phyloP scores from a whole-genome alignment of 352 stramenopile species.

The Phytopythium chamaehyphon region DNA sequence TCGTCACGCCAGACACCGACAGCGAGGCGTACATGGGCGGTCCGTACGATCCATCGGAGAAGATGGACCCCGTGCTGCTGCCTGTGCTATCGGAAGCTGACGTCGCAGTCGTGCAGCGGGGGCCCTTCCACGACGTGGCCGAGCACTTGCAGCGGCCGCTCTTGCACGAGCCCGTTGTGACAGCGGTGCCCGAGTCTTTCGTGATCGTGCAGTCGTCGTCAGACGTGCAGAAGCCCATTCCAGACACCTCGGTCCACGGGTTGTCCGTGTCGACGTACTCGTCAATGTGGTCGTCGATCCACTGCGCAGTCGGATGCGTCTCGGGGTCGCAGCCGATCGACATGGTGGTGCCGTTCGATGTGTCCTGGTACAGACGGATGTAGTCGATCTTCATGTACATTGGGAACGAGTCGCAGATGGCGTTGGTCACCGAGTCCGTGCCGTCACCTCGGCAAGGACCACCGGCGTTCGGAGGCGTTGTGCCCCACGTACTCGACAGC shows the following conservation, averaged over 20 bases:
- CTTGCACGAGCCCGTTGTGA: conserved; percentile 35
- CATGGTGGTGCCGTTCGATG: conserved; percentile 22
- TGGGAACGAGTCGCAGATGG: conserved; percentile 42
- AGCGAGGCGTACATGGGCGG: background rate
- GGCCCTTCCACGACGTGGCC: conserved; percentile 33
- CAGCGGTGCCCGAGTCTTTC: background rate
- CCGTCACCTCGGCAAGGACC: conserved; percentile 24
- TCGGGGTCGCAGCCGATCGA: conserved; percentile 26
- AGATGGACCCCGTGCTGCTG: background rate
- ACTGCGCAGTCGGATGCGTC: conserved; percentile 33
- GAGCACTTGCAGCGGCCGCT: conserved; percentile 37
- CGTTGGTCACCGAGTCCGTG: conserved; percentile 16
- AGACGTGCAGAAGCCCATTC: conserved; percentile 25
- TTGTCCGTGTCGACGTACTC: conserved; percentile 38
- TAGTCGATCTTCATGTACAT: conserved; percentile 80
- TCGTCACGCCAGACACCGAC: conserved; percentile 15
- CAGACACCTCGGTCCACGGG: conserved; percentile 21
- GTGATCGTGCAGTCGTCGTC: conserved; percentile 38
- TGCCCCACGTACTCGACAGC: conserved; percentile 35
- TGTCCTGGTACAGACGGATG: conserved; percentile 82
- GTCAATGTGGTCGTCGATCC: conserved; percentile 33
- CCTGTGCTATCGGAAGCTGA: background rate
- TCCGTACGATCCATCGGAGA: too few species aligned
- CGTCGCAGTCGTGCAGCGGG: conserved; percentile 30
- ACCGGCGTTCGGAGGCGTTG: conserved; percentile 29